Evolutionary conservation across 148 eudicot species (phyloP).

Genomic region (Pharnaceum exiguum): DNA sequence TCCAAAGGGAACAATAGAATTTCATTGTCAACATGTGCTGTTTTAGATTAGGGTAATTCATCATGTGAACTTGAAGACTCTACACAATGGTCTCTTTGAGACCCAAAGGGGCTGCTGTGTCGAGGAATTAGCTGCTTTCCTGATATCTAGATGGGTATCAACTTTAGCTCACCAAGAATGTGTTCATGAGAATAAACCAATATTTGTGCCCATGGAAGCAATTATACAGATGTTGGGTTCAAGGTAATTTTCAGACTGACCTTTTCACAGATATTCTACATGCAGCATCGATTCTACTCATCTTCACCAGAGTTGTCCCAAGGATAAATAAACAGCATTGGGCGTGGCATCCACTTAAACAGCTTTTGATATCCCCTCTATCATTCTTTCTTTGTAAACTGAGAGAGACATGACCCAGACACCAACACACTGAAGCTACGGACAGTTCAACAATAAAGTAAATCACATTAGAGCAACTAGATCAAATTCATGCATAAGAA

Average conservation of each 20-base stretch:
- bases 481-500: background rate
- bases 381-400: conserved; percentile 26
- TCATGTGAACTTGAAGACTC: conserved; percentile 17
- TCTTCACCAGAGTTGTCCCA: conserved; percentile 33
- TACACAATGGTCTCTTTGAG: conserved; percentile 21
- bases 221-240: conserved; percentile 35
- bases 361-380: conserved; percentile 24
- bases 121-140: conserved; percentile 19
- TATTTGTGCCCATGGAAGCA: conserved; percentile 32
- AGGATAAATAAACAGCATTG: conserved; percentile 26
- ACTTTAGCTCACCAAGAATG: conserved; percentile 24
- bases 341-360: conserved; percentile 27
- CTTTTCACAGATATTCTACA: conserved; percentile 35
- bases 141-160: conserved; percentile 16
- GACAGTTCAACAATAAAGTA: conserved; percentile 9
- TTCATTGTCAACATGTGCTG: conserved; percentile 10
- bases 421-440: conserved; percentile 5
- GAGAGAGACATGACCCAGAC: conserved; percentile 17
- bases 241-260: conserved; percentile 32
- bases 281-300: conserved; percentile 51
- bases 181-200: conserved; percentile 25
- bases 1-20: background rate
- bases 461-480: background rate
- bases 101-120: conserved; percentile 20
- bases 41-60: background rate